Base-by-base conservation (phyloP, 805 yeast genomes). In the Ogataea pignaliae region DNA sequence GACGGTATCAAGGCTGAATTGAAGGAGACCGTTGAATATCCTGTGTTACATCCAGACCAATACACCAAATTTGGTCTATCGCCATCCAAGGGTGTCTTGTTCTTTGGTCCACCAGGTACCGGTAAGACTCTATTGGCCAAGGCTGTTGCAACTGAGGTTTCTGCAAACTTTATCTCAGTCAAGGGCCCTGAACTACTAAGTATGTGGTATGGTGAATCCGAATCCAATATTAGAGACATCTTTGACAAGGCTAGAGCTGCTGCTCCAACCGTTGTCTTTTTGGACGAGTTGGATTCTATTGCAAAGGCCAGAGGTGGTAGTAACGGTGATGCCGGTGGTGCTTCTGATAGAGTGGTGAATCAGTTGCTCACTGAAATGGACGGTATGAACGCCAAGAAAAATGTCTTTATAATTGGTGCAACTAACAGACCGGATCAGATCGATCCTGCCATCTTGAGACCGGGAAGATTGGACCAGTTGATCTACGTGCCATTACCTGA, bases 81-180 rank as follows among this genome's bases (percentile, higher is more conserved):
- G 10, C 99, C 99, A 43, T 83, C 99, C 34, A 90, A 91, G 72
- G 99, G 99, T 74, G 99, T 93, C 55, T 76, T 93, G 66, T 93
- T 93, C 77, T 93, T 86, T 67, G 99, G 99, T 58, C 99, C 99
- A 42, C 99, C 99, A 48, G 99, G 99, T 86, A 93, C 98, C 48
- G 99, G 99, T 89, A 93, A 93, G 74, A 93, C 99, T 3, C 73
- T 93, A 63, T 77, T 93, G 60, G 99, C 99, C 38, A 93, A 93
- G 72, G 99, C 99, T 43, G 98, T 93, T 57, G 99, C 99, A 39
- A 93, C 98, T 39, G 99, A 93, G 69, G 98, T 93, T 33, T 87
- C 97, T 50, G 99, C 99, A 31, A 93, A 93, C 69, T 93, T 93
- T 72, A 93, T 93, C 55, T 86, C 96, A 39, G 98, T 91, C 43